These are phyloP conservation scores for Boletus pseudo-olivaceus DNA, from an alignment of 768 basidiomycete species.

Conservation along the genomic window DNA sequence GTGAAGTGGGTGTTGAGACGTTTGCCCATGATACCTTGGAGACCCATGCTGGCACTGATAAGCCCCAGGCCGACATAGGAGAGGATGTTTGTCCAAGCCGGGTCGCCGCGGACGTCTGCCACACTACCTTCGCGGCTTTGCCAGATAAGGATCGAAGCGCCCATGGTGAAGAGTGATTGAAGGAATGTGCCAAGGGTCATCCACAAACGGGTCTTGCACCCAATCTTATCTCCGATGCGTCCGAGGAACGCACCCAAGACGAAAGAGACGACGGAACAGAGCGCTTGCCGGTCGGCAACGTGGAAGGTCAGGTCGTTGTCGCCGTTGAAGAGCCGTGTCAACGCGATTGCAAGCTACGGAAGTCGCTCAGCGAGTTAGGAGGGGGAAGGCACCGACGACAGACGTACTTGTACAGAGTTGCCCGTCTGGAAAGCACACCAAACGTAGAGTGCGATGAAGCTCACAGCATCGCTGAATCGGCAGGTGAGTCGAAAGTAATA, in stretches of 20 bases:
- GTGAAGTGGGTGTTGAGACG: slow-evolving; percentile 75
- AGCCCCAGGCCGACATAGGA: slow-evolving; percentile 74
- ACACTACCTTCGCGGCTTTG: slow-evolving; percentile 58
- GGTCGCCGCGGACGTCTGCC: slow-evolving; percentile 51
- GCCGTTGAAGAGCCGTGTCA: slow-evolving; percentile 73
- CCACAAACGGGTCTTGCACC: slow-evolving; percentile 71
- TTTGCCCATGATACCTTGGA: slow-evolving; percentile 87
- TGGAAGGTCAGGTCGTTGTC: slow-evolving; percentile 62
- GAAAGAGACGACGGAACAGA: slow-evolving; percentile 78
- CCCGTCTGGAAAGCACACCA: slow-evolving; percentile 89
- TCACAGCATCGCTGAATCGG: slow-evolving; percentile 55
- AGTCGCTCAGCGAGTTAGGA: neutral
- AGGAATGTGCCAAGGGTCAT: slow-evolving; percentile 66
- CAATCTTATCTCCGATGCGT: slow-evolving; percentile 80
- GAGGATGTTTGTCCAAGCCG: slow-evolving; percentile 64
- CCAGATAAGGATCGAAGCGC: slow-evolving; percentile 67
- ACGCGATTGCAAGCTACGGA: slow-evolving; percentile 66
- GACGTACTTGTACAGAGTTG: slow-evolving; percentile 60
- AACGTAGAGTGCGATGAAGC: slow-evolving; percentile 75
- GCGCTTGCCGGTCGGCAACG: slow-evolving; percentile 77
- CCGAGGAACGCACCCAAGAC: slow-evolving; percentile 74
- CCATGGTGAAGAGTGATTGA: slow-evolving; percentile 76
- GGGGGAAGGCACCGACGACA: neutral
- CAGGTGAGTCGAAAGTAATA: neutral
- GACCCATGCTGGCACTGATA: slow-evolving; percentile 71